A percentile compares a stretch with the other conserved stretches of the same genome.
Evolutionary conservation across 2,329 filamentous ascomycete species (phyloP).

Genomic region (Fusarium anthophilum): DNA sequence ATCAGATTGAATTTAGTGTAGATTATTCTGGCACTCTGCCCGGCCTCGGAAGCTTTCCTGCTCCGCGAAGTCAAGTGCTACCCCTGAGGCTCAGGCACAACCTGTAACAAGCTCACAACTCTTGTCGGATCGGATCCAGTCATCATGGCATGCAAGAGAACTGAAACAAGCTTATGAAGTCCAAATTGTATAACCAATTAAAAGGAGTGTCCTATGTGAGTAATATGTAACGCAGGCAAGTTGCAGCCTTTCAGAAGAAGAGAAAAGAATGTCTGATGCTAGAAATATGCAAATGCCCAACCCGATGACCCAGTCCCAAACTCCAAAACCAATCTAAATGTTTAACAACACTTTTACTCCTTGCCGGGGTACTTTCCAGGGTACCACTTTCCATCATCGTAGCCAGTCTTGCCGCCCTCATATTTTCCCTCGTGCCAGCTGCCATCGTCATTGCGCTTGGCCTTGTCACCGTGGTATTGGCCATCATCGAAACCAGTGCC

Average conservation of each 20-base stretch:
- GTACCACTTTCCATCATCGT: conserved; percentile 23
- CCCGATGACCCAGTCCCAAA: neutral
- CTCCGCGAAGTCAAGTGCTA: too few relatives aligned
- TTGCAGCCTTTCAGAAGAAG: neutral
- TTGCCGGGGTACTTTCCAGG: conserved; percentile 30
- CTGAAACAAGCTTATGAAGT: neutral
- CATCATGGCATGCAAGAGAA: too few relatives aligned
- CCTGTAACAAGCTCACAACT: too few relatives aligned
- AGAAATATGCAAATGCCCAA: neutral
- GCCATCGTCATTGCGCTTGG: conserved; percentile 2
- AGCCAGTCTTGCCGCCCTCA: neutral
- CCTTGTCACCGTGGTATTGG: neutral
- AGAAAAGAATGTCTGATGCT: neutral
- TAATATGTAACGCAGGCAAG: neutral
- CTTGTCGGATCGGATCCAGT: too few relatives aligned
- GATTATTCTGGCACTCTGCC: too few relatives aligned
- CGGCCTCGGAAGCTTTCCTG: too few relatives aligned
- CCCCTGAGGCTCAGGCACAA: too few relatives aligned
- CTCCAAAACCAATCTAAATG: neutral
- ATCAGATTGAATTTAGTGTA: too few relatives aligned
- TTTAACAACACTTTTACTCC: neutral
- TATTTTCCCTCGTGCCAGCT: conserved; percentile 14
- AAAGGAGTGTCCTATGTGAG: conserved; percentile 5
- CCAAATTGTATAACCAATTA: neutral
- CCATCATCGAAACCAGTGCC: conserved; percentile 4